Conservation (phyloP, 2,329 filamentous ascomycete genomes). For the Epichloe baconii region DNA sequence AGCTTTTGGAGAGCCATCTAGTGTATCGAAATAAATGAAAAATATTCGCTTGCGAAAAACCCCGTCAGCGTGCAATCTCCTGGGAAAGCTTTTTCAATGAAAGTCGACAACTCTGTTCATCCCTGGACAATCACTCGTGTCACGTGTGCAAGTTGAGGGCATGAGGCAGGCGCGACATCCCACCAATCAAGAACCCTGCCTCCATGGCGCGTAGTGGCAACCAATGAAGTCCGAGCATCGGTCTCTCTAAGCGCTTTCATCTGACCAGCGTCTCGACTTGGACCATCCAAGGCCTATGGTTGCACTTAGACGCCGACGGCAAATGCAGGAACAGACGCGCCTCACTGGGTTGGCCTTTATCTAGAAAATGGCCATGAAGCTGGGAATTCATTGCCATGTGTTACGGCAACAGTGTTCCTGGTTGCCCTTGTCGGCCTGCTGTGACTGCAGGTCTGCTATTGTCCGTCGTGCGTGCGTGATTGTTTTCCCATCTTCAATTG, state of each 20-base stretch:
- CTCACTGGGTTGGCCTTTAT: background rate
- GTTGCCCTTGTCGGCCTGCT: background rate
- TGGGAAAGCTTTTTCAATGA: too few species aligned
- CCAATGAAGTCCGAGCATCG: constrained; percentile 14
- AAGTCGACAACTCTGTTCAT: too few species aligned
- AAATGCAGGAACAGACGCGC: constrained; percentile 1
- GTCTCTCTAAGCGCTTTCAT: constrained; percentile 26
- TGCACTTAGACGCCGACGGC: constrained; percentile 1
- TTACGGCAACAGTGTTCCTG: background rate
- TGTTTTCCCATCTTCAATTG: constrained; percentile 4
- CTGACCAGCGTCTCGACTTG: constrained; percentile 13
- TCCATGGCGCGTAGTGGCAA: constrained; percentile 15
- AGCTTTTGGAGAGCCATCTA: too few species aligned
- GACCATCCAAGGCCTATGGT: constrained; percentile 1
- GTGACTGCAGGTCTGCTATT: background rate
- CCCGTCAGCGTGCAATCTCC: too few species aligned
- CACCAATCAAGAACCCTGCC: constrained; percentile 14
- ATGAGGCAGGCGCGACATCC: constrained; percentile 4
- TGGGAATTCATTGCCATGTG: background rate
- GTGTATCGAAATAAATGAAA: too few species aligned
- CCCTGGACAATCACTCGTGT: too few species aligned
- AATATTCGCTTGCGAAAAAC: too few species aligned
- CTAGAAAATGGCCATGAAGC: background rate
- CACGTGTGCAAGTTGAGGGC: too few species aligned
- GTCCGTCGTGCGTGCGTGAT: constrained; percentile 2